These are phyloP conservation scores for Afroboletus lepidellus DNA, from an alignment of 1,284 basidiomycete species.

Conservation along the genomic window DNA sequence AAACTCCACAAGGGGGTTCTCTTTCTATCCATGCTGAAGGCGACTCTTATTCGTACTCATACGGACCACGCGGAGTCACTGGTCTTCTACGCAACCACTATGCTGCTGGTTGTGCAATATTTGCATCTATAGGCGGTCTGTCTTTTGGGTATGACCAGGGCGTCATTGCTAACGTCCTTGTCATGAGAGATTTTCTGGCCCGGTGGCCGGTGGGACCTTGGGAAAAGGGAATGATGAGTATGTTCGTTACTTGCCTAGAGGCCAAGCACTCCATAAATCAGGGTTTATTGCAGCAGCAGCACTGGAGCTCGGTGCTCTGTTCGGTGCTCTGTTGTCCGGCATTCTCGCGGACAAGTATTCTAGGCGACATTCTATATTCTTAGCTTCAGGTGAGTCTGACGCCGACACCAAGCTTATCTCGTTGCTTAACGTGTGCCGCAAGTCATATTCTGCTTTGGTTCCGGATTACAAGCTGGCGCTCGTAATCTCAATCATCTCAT, in stretches of 20 bases:
- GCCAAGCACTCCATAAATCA: not conserved
- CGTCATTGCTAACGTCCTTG: conserved; percentile 77
- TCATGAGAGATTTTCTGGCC: conserved; percentile 71
- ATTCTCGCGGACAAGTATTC: conserved; percentile 67
- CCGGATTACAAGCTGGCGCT: conserved; percentile 64
- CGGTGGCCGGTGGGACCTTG: conserved; percentile 68
- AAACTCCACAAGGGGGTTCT: conserved; percentile 27
- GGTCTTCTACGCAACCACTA: conserved; percentile 66
- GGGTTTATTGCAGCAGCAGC: conserved; percentile 55
- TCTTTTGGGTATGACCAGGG: conserved; percentile 80
- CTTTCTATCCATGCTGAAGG: conserved; percentile 39
- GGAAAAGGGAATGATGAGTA: conserved; percentile 75
- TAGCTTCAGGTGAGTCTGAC: conserved; percentile 57
- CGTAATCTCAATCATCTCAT: conserved; percentile 56
- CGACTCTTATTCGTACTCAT: conserved; percentile 60
- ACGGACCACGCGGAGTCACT: conserved; percentile 61
- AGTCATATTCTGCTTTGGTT: conserved; percentile 75
- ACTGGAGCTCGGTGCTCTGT: conserved; percentile 71
- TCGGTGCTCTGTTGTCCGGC: conserved; percentile 68
- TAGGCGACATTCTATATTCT: conserved; percentile 62
- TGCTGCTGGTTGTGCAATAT: conserved; percentile 60
- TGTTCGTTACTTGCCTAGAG: conserved; percentile 26
- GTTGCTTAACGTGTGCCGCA: not conserved
- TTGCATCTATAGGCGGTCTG: conserved; percentile 76
- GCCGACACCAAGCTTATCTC: not conserved